These are phyloP conservation scores for Mycena venus DNA, from an alignment of 768 basidiomycete genomes.

Conservation along the genomic window DNA sequence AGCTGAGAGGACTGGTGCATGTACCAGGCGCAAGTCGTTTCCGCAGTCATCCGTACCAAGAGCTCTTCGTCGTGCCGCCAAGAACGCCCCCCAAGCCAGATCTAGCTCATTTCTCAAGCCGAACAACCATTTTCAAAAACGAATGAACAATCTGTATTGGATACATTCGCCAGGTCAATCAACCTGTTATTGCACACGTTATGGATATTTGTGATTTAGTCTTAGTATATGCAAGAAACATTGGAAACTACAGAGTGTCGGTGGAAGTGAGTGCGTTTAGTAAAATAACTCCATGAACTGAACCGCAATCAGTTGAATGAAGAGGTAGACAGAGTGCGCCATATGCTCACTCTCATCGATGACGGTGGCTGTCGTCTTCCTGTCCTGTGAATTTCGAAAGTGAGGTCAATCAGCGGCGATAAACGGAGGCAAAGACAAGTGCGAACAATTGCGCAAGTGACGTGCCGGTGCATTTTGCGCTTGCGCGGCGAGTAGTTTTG, in stretches of 20 bases:
- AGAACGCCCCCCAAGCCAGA: no score
- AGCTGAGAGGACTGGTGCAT: no score
- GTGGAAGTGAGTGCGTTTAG: constrained; percentile 50
- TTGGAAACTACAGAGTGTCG: constrained; percentile 49
- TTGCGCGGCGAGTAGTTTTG: constrained; percentile 61
- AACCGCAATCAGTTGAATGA: neutral
- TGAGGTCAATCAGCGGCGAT: constrained; percentile 25
- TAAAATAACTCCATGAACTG: constrained; percentile 53
- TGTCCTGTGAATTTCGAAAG: constrained; percentile 50
- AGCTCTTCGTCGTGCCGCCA: no score
- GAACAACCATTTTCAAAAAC: no score
- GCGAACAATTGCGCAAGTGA: constrained; percentile 72
- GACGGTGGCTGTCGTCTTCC: constrained; percentile 59
- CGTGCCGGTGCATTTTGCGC: constrained; percentile 65
- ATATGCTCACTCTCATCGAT: constrained; percentile 60
- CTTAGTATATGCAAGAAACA: no score
- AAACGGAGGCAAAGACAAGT: constrained; percentile 16
- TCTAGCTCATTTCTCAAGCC: no score
- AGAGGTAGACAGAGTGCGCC: neutral
- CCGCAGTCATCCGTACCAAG: no score
- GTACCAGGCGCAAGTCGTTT: no score
- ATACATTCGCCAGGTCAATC: no score
- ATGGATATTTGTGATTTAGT: no score
- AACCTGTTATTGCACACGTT: no score
- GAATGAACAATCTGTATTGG: no score